These are phyloP conservation scores for Sugiyamaella chiloensis DNA, from an alignment of 805 yeast genomes.

Conservation along the genomic window DNA sequence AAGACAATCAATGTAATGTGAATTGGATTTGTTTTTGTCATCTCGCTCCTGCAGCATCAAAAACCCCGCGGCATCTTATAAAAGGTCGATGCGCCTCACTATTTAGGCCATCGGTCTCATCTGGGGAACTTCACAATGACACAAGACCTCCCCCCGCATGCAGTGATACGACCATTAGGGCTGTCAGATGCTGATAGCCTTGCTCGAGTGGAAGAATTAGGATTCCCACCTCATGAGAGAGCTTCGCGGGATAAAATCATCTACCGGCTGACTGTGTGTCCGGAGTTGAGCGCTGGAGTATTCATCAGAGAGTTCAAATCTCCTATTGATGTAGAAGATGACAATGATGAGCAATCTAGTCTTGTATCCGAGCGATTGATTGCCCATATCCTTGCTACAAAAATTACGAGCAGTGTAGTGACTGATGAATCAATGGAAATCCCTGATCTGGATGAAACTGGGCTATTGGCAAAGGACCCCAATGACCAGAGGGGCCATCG, in stretches of 20 bases:
- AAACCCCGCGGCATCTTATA: background rate
- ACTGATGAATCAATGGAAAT: conserved; percentile 59
- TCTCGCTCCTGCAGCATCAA: conserved; percentile 4
- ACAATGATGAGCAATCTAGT: conserved; percentile 10
- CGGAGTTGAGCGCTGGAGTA: conserved; percentile 86
- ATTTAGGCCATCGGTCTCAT: background rate
- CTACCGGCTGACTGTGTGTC: conserved; percentile 77
- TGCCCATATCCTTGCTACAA: conserved; percentile 81
- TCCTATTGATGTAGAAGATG: background rate
- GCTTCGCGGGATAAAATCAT: conserved; percentile 58
- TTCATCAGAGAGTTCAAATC: conserved; percentile 65
- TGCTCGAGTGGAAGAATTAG: conserved; percentile 55
- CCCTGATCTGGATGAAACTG: conserved; percentile 40
- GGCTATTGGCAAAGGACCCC: conserved; percentile 22
- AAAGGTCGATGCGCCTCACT: too few species aligned
- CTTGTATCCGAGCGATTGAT: conserved; percentile 55
- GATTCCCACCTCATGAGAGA: conserved; percentile 71
- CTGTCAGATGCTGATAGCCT: conserved; percentile 68
- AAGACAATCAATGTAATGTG: too few species aligned
- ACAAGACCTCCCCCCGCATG: conserved; percentile 47
- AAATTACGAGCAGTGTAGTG: conserved; percentile 46
- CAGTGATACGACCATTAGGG: conserved; percentile 74
- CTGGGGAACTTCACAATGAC: conserved; percentile 22
- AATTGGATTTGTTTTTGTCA: too few species aligned
- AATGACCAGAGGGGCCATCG: conserved; percentile 53